These are phyloP conservation scores for Epicoccum sorghinum DNA, from an alignment of 2,329 filamentous ascomycete species.

Conservation along the genomic window DNA sequence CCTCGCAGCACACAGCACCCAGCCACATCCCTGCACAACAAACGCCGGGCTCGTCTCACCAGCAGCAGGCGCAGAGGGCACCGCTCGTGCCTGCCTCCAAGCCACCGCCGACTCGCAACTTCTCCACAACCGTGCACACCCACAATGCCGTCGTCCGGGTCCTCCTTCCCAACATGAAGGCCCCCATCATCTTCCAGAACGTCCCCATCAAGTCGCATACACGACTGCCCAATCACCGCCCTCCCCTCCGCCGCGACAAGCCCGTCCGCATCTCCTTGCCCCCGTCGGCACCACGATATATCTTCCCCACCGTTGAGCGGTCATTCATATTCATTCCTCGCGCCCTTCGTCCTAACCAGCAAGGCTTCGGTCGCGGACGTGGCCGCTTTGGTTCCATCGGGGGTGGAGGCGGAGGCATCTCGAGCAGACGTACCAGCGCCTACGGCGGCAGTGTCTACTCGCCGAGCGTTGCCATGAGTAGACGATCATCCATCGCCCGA, in stretches of 20 bases:
- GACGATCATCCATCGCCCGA: constrained; percentile 78
- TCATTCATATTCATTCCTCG: constrained; percentile 98
- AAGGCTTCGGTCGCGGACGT: constrained; percentile 70
- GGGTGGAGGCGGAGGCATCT: constrained; percentile 65
- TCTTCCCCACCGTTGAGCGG: constrained; percentile 85
- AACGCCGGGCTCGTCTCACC: constrained; percentile 7
- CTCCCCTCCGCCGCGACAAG: constrained; percentile 92
- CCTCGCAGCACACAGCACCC: constrained; percentile 21
- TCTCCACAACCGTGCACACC: constrained; percentile 83
- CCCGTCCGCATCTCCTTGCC: constrained; percentile 93
- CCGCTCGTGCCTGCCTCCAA: constrained; percentile 34
- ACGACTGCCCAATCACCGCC: constrained; percentile 90
- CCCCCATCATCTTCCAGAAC: constrained; percentile 72
- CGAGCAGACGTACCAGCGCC: constrained; percentile 78
- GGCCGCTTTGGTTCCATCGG: constrained; percentile 72
- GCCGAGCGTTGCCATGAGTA: constrained; percentile 85
- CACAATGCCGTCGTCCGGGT: constrained; percentile 87
- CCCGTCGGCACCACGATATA: constrained; percentile 78
- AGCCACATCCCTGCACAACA: constrained; percentile 22
- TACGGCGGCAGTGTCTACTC: constrained; percentile 83
- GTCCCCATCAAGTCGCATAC: constrained; percentile 90
- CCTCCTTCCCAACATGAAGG: constrained; percentile 75
- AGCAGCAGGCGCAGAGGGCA: constrained; percentile 23
- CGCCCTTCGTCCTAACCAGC: constrained; percentile 90
- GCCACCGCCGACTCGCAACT: constrained; percentile 49